phyloP scores from a whole-genome alignment of 2,329 filamentous ascomycete species.

The Beauveria medogensis region DNA sequence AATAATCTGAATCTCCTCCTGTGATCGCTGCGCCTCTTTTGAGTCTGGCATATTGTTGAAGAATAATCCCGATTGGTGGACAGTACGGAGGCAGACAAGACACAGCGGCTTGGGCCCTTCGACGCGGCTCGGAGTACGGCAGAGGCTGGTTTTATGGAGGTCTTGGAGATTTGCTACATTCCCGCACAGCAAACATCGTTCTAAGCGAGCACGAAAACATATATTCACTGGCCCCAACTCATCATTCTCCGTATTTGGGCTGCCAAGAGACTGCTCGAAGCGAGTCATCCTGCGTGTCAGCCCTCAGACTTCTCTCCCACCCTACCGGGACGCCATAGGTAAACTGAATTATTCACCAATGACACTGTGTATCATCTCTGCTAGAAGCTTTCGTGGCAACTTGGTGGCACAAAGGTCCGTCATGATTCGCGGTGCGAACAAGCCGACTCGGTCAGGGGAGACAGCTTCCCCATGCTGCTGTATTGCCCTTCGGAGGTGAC shows the following conservation, averaged over 20 bases:
- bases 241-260: neutral
- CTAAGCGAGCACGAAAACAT: neutral
- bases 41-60: neutral
- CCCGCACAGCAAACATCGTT: neutral
- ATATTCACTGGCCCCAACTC: neutral
- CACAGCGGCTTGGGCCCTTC: neutral
- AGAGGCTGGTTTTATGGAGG: neutral
- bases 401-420: neutral
- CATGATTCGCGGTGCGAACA: neutral
- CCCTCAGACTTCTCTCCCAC: neutral
- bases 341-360: neutral
- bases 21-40: neutral
- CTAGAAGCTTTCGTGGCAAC: neutral
- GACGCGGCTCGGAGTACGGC: neutral
- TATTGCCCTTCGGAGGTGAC: neutral
- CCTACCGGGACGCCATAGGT: neutral
- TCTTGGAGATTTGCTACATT: neutral
- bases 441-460: neutral
- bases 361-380: neutral
- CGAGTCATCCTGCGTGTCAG: neutral
- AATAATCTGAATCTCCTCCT: conserved; percentile 2
- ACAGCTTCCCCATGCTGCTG: neutral
- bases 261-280: neutral
- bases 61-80: neutral
- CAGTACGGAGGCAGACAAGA: neutral